Percentiles rank a stretch among this genome's conserved stretches.
Evolutionary conservation across 2,329 filamentous ascomycete genomes (phyloP).

Genomic region (Cladosporium colombiae): DNA sequence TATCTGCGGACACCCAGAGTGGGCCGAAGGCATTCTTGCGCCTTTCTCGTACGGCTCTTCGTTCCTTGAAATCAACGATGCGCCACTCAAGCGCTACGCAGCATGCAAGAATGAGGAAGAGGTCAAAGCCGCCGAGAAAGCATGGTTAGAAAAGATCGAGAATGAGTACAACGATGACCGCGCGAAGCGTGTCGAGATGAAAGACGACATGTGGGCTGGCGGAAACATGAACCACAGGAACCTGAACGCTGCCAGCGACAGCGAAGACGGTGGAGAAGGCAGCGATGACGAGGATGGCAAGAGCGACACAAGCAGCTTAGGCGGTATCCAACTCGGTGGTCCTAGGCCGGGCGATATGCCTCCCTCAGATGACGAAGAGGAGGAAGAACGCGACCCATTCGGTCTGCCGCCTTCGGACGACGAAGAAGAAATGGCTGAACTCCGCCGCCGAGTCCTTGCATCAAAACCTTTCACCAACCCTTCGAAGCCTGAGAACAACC

Average conservation of each 20-base stretch:
- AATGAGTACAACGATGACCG: conserved; percentile 82
- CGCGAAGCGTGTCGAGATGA: conserved; percentile 59
- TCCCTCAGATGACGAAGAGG: conserved; percentile 40
- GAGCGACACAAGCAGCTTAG: conserved; percentile 38
- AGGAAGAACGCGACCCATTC: conserved; percentile 65
- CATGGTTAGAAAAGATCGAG: conserved; percentile 88
- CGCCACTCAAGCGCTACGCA: conserved; percentile 79
- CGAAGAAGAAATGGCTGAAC: conserved; percentile 89
- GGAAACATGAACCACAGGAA: conserved; percentile 79
- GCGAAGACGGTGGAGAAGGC: conserved; percentile 43
- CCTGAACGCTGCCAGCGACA: conserved; percentile 55
- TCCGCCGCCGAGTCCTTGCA: conserved; percentile 83
- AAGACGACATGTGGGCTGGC: conserved; percentile 81
- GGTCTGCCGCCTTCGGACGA: conserved; percentile 75
- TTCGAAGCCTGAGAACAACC: conserved; percentile 26
- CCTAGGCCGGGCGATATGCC: conserved; percentile 55
- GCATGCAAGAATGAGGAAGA: conserved; percentile 78
- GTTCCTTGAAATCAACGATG: conserved; percentile 88
- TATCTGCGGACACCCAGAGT: conserved; percentile 88
- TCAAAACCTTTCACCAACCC: conserved; percentile 83
- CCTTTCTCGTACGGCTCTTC: conserved; percentile 86
- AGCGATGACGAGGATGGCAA: conserved; percentile 48
- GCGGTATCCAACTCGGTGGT: conserved; percentile 38
- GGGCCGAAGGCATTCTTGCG: conserved; percentile 80
- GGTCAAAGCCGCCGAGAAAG: conserved; percentile 80